Evolutionary conservation across 345 rosid genomes (phyloP).

Genomic region (Stellera chamaejasme): DNA sequence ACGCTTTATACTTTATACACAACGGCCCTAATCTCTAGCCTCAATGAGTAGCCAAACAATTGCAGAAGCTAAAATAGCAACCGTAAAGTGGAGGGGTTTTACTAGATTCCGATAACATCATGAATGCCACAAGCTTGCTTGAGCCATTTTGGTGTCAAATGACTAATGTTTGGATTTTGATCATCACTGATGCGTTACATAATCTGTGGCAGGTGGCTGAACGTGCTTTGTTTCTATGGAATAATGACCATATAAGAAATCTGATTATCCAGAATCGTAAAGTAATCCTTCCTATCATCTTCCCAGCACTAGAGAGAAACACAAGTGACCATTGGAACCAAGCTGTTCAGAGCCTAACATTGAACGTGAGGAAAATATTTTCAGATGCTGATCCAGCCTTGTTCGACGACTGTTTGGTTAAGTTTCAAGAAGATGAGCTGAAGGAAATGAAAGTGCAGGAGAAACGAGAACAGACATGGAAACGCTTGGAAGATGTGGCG

Average conservation of each 20-base stretch:
- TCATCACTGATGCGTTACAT: slow-evolving; percentile 1
- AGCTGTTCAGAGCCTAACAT: slow-evolving; percentile 56
- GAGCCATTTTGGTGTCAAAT: no score
- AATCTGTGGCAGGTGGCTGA: slow-evolving; percentile 43
- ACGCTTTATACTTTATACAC: no score
- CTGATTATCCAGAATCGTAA: slow-evolving; percentile 33
- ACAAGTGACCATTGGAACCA: slow-evolving; percentile 50
- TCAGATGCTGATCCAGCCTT: slow-evolving; percentile 46
- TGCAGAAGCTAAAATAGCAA: no score
- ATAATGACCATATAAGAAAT: slow-evolving; percentile 54
- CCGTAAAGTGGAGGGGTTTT: no score
- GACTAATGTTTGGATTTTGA: no score
- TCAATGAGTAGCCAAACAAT: no score
- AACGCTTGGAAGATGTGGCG: slow-evolving; percentile 57
- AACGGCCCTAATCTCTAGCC: no score
- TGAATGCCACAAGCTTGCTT: no score
- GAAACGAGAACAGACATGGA: slow-evolving; percentile 54
- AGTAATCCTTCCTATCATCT: slow-evolving; percentile 48
- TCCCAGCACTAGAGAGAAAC: slow-evolving; percentile 53
- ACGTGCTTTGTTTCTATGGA: slow-evolving; percentile 54
- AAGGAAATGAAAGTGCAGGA: slow-evolving; percentile 34
- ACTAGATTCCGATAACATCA: no score
- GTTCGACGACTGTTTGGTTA: slow-evolving; percentile 59
- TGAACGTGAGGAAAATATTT: slow-evolving; percentile 49
- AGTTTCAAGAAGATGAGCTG: slow-evolving; percentile 45